phyloP scores from a whole-genome alignment of 192 early-diverging fungal genomes.

The Phlyctochytrium arcticum region DNA sequence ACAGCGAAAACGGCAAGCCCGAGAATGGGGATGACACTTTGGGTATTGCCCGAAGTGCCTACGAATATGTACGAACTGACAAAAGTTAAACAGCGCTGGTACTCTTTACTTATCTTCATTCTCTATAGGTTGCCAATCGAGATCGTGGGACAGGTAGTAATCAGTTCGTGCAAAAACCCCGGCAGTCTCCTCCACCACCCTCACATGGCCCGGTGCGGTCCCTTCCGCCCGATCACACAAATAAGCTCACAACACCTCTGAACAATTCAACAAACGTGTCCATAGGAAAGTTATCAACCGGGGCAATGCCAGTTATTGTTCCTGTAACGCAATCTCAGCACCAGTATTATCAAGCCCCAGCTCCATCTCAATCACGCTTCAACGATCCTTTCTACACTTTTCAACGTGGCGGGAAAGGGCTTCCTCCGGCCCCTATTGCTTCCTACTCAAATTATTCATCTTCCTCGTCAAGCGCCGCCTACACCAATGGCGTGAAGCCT shows the following conservation, averaged over 20 bases:
- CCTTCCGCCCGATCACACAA: no score
- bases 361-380: conserved; percentile 5
- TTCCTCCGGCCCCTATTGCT: no score
- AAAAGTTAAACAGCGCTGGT: no score
- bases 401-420: not conserved
- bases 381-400: conserved; percentile 28
- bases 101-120: no score
- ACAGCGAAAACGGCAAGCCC: not conserved
- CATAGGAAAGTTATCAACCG: not conserved
- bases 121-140: not conserved
- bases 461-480: not conserved
- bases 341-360: not conserved
- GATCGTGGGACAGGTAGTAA: not conserved
- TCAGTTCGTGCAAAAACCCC: not conserved
- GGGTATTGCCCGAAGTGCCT: conserved; percentile 23
- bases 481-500: not conserved
- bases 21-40: not conserved
- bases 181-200: not conserved
- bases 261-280: conserved; percentile 28
- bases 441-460: no score
- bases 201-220: not conserved
- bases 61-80: conserved; percentile 16
- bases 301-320: conserved; percentile 8
- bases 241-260: no score
- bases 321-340: not conserved